Percentiles rank a stretch among this genome's conserved stretches.
Evolutionary conservation across 176 grass and related monocot species (phyloP).

Genomic region (Themeda triandra): DNA sequence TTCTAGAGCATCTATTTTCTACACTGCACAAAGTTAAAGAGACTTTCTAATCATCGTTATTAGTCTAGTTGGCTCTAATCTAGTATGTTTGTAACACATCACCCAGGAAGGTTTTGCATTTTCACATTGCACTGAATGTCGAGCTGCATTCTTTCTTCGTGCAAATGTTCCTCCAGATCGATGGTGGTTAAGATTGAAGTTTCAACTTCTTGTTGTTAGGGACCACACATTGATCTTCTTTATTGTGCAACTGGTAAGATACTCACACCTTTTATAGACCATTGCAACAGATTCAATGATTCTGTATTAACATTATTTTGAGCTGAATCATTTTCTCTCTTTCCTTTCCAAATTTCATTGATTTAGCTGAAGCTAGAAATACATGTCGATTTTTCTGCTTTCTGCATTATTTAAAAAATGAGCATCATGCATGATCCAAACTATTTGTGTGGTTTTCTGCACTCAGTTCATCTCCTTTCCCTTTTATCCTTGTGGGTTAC

Average conservation of each 20-base stretch:
- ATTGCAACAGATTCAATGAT: background rate
- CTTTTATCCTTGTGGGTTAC: background rate
- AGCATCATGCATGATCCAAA: background rate
- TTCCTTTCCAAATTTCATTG: conserved; percentile 15
- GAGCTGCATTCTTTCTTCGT: conserved; percentile 78
- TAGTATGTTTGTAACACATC: conserved; percentile 26
- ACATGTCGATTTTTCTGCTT: background rate
- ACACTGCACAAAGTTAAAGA: background rate
- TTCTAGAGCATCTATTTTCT: conserved; percentile 8
- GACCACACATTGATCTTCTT: conserved; percentile 96
- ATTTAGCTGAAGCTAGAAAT: conserved; percentile 1
- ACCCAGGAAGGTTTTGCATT: conserved; percentile 98
- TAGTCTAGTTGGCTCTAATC: conserved; percentile 5
- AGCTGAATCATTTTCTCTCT: background rate
- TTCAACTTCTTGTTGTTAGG: conserved; percentile 83
- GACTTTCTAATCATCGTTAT: background rate
- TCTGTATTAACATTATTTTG: background rate
- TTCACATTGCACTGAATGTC: conserved; percentile 97
- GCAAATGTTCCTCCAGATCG: conserved; percentile 94
- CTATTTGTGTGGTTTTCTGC: background rate
- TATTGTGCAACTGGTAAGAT: conserved; percentile 81
- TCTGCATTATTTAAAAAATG: background rate
- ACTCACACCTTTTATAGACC: conserved; percentile 17
- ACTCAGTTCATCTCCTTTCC: background rate
- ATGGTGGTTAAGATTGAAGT: conserved; percentile 92